Evolutionary conservation across 345 rosid species (phyloP).

Genomic region (Hibiscus trionum): DNA sequence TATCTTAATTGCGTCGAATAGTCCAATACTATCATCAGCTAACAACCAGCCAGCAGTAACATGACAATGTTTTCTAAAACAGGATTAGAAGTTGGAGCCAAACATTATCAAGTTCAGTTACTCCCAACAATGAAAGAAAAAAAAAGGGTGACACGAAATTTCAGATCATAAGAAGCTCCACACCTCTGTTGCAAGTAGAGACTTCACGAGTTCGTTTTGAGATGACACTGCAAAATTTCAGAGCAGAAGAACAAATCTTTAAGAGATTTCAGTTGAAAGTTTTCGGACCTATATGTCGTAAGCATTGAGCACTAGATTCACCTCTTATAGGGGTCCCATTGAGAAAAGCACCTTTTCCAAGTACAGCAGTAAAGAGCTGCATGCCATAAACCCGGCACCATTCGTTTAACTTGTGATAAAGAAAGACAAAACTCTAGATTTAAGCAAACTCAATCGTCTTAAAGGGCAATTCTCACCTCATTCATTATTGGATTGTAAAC

Average conservation of each 20-base stretch:
- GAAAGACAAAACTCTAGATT: not conserved
- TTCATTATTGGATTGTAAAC: constrained; percentile 88
- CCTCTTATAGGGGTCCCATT: constrained; percentile 84
- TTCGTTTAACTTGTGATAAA: not conserved
- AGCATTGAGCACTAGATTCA: constrained; percentile 10
- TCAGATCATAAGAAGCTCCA: constrained; percentile 1
- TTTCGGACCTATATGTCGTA: not conserved
- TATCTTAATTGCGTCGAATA: not conserved
- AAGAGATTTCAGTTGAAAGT: not conserved
- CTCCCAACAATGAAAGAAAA: not conserved
- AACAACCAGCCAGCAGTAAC: not conserved
- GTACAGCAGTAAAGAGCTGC: constrained; percentile 73
- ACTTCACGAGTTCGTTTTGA: constrained; percentile 61
- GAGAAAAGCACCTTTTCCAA: constrained; percentile 74
- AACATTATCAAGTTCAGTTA: not conserved
- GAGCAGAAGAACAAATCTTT: constrained; percentile 10
- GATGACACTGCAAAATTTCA: constrained; percentile 54
- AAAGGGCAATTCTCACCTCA: constrained; percentile 49
- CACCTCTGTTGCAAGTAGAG: constrained; percentile 91
- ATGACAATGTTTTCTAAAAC: not conserved
- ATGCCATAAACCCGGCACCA: constrained; percentile 9
- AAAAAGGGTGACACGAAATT: not conserved
- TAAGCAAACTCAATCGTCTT: not conserved
- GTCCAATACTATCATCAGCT: not conserved
- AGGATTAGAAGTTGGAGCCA: not conserved